Evolutionary conservation across 768 basidiomycete genomes (phyloP), one percentile per base, ranked within the genome.

Genomic region (Naganishia vaughanmartiniae): DNA sequence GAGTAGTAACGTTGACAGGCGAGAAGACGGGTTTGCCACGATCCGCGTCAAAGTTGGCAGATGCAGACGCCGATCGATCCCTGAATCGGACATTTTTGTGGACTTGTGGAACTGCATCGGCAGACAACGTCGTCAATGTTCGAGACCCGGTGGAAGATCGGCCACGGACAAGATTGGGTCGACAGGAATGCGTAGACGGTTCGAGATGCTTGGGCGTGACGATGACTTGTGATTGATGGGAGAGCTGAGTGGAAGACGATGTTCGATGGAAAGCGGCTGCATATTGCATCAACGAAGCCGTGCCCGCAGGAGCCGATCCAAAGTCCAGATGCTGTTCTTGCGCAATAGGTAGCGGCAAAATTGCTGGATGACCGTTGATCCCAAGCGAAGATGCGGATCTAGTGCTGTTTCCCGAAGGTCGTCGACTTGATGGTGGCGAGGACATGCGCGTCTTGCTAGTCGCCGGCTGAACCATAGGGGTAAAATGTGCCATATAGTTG

Each of bases 201-300:
- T 54, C 54, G 65, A 24, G 15, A 45, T 33, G 24, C 17, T 65
- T 53, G 21, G 65, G 33, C 2, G 21, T 31, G 6, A 24, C 26
- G 21, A 54, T 66, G 31, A 34, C 51, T 34, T 42, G 36, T 1
- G 65, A 24, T 28, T 39, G 31, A 58, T 58, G 68, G 5, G 56
- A 30, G 33, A 69, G 36, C 21, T 71, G 36, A 21, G 51, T 65
- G 24, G 65, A 56, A 24, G 70, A 71, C 14, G 70, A 65, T 24
- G 70, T 71, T 19, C 70, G 70, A 65, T 71, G 70, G 54, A 71
- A 71, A 7, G 70, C 48, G 19, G 55, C 55, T 12, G 70, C 70
- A 31, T 71, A 71, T n/a, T 53, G 54, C 31, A 66, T 65, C 14
- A 66, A 34, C n/a, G 36, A 56, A 39, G 55, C 54, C 21, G 65